Evolutionary conservation across 73 alveolate species (phyloP).

Genomic region (Paramecium bursaria): DNA sequence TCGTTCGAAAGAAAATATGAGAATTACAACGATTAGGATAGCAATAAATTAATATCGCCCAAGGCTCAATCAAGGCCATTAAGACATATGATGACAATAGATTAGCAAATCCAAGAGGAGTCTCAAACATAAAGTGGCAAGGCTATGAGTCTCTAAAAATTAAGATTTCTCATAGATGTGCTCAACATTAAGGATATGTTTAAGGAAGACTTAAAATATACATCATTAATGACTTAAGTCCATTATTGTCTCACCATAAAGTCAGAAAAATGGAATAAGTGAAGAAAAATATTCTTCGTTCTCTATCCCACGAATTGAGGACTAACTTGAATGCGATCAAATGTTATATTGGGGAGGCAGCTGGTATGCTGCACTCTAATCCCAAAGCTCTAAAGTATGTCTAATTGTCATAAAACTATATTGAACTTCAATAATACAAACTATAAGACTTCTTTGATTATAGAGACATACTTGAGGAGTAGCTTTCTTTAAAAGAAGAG

Average conservation of each 20-base stretch:
- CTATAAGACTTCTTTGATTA: slow-evolving; percentile 54
- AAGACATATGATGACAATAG: no score
- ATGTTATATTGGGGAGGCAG: slow-evolving; percentile 25
- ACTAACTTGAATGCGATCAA: slow-evolving; percentile 38
- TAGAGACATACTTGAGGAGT: slow-evolving; percentile 11
- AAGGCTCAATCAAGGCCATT: not conserved
- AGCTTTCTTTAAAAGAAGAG: not conserved
- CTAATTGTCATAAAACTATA: not conserved
- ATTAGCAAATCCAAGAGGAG: no score
- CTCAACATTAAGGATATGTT: slow-evolving; percentile 7
- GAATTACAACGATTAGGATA: not conserved
- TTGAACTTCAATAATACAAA: not conserved
- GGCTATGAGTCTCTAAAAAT: no score
- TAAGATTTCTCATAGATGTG: slow-evolving; percentile 8
- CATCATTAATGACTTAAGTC: slow-evolving; percentile 53
- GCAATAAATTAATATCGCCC: not conserved
- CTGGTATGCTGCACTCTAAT: not conserved
- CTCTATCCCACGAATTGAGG: slow-evolving; percentile 42
- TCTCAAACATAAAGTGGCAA: no score
- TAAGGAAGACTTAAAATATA: not conserved
- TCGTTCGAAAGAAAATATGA: not conserved
- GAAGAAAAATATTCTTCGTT: slow-evolving; percentile 25
- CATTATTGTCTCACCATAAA: not conserved
- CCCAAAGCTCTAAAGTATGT: not conserved
- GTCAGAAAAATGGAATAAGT: slow-evolving; percentile 27